Base-by-base conservation (phyloP, 306 rosid species). In the Acacia acuminata region DNA sequence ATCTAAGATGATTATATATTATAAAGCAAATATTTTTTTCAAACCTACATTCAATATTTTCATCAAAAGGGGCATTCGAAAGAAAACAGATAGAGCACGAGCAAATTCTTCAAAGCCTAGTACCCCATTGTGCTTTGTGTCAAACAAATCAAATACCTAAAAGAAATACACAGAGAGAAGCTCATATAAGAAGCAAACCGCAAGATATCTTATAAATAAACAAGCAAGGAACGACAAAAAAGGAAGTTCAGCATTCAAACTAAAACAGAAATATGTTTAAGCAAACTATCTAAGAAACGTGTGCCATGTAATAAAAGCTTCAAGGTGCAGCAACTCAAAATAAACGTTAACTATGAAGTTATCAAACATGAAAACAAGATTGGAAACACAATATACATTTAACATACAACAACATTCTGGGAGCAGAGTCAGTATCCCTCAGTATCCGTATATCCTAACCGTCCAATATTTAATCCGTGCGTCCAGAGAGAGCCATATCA, bases 31-130 rank as follows among this genome's bases (percentile, higher is more conserved):
- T 44, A 58, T 12, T 55, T 24, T 24, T 50, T 13, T 34, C 30
- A 36, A 66, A 43, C 38, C 32, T 96, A 96, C 98, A 96, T 78
- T 91, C 99, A 68, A 94, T 90, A 89, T 96, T 96, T 81, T 94
- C 97, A 16, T 96, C 98, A 65, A 92, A 88, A 0, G 97, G 99
- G 84, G 99, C 99, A 79, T 94, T 96, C 4, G 99, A 98, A 83
- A 98, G 87, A 96, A 96, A 55, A 96, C 97, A 0, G 99, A 96
- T 76, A 96, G 90, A 48, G 99, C 97, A 12, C 94, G 98, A 51
- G 99, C 99, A 86, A 96, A 96, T 92, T 94, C 99, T 87, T 96
- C 99, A 78, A 94, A 96, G 63, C 97, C 99, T 20, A 96, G 88
- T 81, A 96, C 92, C 77, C 99, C 99, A 88, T 96, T 94, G 90